phyloP scores from a whole-genome alignment of 495 filamentous ascomycete species.

The Penicillium silybi region DNA sequence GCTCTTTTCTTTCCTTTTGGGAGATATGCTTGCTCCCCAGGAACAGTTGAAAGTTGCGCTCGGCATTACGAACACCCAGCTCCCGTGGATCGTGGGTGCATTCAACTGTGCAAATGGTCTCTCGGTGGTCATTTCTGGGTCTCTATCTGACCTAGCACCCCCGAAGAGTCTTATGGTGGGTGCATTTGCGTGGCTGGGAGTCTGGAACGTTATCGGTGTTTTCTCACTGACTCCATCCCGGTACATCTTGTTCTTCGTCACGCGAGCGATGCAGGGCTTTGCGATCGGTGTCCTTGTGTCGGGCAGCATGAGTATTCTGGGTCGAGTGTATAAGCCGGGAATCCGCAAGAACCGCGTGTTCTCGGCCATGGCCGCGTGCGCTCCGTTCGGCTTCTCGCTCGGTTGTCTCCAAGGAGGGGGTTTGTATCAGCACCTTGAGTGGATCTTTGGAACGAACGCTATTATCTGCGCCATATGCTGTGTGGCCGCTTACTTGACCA shows the following conservation, averaged over 20 bases:
- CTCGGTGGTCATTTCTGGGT: slow-evolving; percentile 42
- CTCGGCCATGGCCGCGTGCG: slow-evolving; percentile 25
- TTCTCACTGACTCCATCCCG: slow-evolving; percentile 34
- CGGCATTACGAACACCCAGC: slow-evolving; percentile 31
- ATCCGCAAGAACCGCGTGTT: slow-evolving; percentile 30
- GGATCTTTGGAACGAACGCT: slow-evolving; percentile 30
- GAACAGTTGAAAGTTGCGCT: slow-evolving; percentile 30
- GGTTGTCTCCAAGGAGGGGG: slow-evolving; percentile 26
- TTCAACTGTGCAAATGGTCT: slow-evolving; percentile 40
- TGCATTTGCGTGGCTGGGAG: slow-evolving; percentile 38
- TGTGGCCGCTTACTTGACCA: slow-evolving; percentile 18
- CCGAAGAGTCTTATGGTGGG: slow-evolving; percentile 39
- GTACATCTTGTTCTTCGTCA: slow-evolving; percentile 24
- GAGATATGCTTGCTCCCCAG: slow-evolving; percentile 39
- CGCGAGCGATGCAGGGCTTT: slow-evolving; percentile 29
- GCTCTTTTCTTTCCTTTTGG: slow-evolving; percentile 41
- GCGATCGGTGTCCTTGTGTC: slow-evolving; percentile 27
- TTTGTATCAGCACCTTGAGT: slow-evolving; percentile 19
- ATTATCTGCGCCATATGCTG: slow-evolving; percentile 19
- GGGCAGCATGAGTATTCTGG: slow-evolving; percentile 27
- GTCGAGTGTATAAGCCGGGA: slow-evolving; percentile 28
- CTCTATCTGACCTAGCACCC: slow-evolving; percentile 38
- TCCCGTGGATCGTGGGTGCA: slow-evolving; percentile 42
- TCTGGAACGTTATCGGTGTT: slow-evolving; percentile 39
- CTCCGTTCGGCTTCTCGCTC: slow-evolving; percentile 26